These are phyloP conservation scores for Leccinellum albellum DNA, from an alignment of 768 basidiomycete species.

Conservation along the genomic window DNA sequence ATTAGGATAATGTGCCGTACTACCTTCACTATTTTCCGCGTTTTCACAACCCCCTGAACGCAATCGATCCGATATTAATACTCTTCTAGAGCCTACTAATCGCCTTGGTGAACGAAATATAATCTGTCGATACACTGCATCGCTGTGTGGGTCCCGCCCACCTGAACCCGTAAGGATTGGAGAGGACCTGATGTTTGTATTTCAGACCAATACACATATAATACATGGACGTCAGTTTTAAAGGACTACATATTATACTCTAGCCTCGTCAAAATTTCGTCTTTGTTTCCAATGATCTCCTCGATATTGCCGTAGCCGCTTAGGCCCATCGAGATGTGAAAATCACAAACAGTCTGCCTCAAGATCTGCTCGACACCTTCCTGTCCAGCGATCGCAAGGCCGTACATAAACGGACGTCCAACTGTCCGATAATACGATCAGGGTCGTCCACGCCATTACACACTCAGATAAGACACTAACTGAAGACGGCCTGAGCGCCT, in stretches of 20 bases:
- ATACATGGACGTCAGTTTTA: neutral
- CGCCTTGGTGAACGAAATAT: no score
- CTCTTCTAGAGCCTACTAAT: no score
- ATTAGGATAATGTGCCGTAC: no score
- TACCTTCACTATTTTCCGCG: no score
- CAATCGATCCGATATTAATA: no score
- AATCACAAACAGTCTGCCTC: constrained; percentile 60
- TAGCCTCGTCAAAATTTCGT: constrained; percentile 24
- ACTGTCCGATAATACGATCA: constrained; percentile 37
- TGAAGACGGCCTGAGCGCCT: constrained; percentile 77
- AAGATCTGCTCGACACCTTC: constrained; percentile 74
- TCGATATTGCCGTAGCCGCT: constrained; percentile 52
- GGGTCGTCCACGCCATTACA: neutral
- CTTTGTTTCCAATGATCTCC: constrained; percentile 59
- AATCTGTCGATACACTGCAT: no score
- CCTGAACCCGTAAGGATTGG: no score
- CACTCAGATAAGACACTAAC: constrained; percentile 39
- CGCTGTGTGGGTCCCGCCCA: no score
- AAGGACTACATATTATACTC: constrained; percentile 17
- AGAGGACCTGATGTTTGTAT: neutral
- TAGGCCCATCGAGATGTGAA: constrained; percentile 62
- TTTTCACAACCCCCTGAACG: no score
- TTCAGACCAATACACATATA: neutral
- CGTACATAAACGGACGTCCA: constrained; percentile 74
- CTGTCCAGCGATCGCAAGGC: constrained; percentile 65